phyloP scores from a whole-genome alignment of 306 rosid genomes.

The Carpinus fangiana region DNA sequence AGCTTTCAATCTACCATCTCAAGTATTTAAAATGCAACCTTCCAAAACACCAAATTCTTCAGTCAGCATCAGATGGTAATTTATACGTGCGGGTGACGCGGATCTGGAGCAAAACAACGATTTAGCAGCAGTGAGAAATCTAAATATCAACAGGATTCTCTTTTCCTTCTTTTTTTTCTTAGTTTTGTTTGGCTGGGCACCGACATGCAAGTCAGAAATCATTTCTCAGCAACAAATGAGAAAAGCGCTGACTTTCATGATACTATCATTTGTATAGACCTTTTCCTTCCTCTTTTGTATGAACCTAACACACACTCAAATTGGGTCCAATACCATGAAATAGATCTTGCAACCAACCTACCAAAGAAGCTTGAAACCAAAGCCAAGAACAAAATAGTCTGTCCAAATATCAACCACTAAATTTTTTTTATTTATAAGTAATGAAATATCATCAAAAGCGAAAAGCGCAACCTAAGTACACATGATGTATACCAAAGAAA shows the following conservation, averaged over 20 bases:
- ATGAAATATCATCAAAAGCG: too few species aligned
- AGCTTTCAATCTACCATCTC: not conserved
- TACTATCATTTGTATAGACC: not conserved
- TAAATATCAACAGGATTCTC: not conserved
- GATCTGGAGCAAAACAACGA: conserved; percentile 46
- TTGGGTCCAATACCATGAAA: not conserved
- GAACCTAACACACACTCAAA: too few species aligned
- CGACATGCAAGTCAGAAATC: not conserved
- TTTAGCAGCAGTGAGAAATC: conserved; percentile 25
- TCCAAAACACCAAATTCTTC: conserved; percentile 34
- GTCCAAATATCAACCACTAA: too few species aligned
- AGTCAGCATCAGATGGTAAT: conserved; percentile 39
- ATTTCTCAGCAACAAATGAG: not conserved
- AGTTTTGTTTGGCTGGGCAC: not conserved
- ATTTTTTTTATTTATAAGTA: too few species aligned
- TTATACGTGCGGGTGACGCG: conserved; percentile 61
- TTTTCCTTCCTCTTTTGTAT: not conserved
- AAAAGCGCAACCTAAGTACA: too few species aligned
- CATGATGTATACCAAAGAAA: too few species aligned
- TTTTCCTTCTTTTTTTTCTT: not conserved
- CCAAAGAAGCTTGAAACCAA: not conserved
- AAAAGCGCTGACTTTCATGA: too few species aligned
- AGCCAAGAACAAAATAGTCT: not conserved
- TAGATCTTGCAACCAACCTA: not conserved
- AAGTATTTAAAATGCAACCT: not conserved